Percentiles rank a stretch among this genome's conserved stretches.
These are phyloP conservation scores for Chaetomiaceae sp. DNA, from an alignment of 2,329 filamentous ascomycete species.

Conservation along the genomic window DNA sequence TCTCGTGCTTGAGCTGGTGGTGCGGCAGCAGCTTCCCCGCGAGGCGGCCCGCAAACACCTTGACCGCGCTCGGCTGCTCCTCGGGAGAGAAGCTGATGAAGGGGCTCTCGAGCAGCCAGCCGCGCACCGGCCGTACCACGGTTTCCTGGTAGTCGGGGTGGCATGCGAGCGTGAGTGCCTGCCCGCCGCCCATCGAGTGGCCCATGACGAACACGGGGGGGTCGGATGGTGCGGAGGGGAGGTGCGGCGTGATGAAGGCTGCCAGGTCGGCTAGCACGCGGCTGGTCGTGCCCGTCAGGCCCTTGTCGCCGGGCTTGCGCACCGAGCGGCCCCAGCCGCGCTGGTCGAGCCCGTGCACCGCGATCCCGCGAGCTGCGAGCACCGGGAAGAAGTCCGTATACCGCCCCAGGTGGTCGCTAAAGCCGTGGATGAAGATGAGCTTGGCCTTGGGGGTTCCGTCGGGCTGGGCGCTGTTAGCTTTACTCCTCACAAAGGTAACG, in stretches of 20 bases:
- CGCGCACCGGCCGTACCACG: conserved; percentile 57
- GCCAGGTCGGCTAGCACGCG: conserved; percentile 74
- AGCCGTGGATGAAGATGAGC: conserved; percentile 81
- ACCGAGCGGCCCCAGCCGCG: conserved; percentile 81
- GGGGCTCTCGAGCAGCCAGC: conserved; percentile 72
- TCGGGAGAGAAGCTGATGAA: conserved; percentile 68
- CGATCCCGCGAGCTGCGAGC: conserved; percentile 67
- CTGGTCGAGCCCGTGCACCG: conserved; percentile 76
- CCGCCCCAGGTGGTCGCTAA: conserved; percentile 76
- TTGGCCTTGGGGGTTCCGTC: conserved; percentile 58
- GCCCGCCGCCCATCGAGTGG: conserved; percentile 85
- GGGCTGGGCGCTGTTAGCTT: conserved; percentile 39
- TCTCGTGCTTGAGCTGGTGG: conserved; percentile 59
- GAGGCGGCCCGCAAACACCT: conserved; percentile 61
- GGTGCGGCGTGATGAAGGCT: conserved; percentile 62
- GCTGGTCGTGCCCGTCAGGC: conserved; percentile 67
- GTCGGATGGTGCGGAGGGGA: conserved; percentile 35
- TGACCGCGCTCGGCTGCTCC: conserved; percentile 58
- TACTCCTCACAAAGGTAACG: background rate
- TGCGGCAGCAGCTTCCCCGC: conserved; percentile 63
- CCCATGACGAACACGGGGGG: conserved; percentile 78
- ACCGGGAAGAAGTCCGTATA: conserved; percentile 70
- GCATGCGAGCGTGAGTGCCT: conserved; percentile 60
- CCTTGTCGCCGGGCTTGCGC: conserved; percentile 54
- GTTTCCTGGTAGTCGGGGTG: conserved; percentile 45